These are phyloP conservation scores for Kwoniella newhampshirensis DNA, from an alignment of 768 basidiomycete genomes.

Conservation along the genomic window DNA sequence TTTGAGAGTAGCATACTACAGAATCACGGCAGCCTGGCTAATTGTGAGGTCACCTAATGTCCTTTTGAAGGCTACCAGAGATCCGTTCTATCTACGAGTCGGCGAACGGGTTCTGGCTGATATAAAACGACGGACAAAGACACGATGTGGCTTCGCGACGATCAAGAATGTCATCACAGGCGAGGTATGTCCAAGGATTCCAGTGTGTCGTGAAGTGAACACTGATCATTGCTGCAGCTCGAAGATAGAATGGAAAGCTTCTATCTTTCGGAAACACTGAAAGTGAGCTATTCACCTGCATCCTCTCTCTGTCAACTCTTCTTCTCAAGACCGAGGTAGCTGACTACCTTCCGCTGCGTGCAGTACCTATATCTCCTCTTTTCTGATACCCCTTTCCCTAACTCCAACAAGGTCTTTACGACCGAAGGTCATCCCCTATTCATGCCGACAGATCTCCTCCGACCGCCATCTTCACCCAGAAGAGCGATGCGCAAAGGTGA, in stretches of 20 bases:
- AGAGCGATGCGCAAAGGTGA: conserved; percentile 50
- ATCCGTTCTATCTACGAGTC: conserved; percentile 87
- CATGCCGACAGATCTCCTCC: conserved; percentile 62
- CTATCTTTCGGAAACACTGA: conserved; percentile 86
- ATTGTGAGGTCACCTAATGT: too few species aligned
- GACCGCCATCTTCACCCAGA: conserved; percentile 64
- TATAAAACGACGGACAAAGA: conserved; percentile 69
- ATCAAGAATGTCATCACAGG: conserved; percentile 69
- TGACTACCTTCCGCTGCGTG: conserved; percentile 14
- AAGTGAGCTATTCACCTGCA: conserved; percentile 58
- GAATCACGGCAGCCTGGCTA: background rate
- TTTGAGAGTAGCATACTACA: too few species aligned
- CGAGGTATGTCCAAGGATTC: conserved; percentile 54
- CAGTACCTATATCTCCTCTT: conserved; percentile 93
- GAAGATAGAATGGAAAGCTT: conserved; percentile 99
- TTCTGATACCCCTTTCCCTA: conserved; percentile 71
- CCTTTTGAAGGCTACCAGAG: conserved; percentile 77
- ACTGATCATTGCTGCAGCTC: conserved; percentile 54
- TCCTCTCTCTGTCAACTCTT: background rate
- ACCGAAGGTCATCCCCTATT: conserved; percentile 91
- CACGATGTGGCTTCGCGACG: conserved; percentile 80
- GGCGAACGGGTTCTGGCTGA: conserved; percentile 81
- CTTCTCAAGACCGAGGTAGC: too few species aligned
- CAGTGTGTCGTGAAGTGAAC: conserved; percentile 43
- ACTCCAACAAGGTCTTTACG: conserved; percentile 85